Evolutionary conservation across 495 filamentous ascomycete genomes (phyloP).

Genomic region (Aspergillus diversus): DNA sequence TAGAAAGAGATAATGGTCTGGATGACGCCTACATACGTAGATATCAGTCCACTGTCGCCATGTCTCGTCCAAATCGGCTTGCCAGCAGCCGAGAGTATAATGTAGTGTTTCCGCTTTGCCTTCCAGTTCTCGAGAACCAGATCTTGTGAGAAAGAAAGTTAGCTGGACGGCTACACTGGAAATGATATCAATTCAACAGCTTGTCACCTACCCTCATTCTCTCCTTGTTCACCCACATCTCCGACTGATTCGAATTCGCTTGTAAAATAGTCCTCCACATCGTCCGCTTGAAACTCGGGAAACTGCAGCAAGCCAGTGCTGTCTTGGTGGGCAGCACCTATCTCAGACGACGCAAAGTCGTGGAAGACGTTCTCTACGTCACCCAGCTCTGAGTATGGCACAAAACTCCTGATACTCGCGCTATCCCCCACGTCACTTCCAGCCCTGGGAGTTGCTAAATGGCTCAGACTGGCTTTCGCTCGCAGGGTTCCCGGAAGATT

Average conservation of each 20-base stretch:
- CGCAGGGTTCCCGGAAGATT: constrained; percentile 39
- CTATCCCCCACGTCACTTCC: constrained; percentile 73
- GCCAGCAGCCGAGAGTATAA: constrained; percentile 95
- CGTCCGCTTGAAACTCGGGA: constrained; percentile 58
- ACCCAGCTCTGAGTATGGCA: constrained; percentile 71
- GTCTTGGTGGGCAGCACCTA: constrained; percentile 28
- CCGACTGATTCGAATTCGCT: constrained; percentile 80
- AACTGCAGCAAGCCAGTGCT: constrained; percentile 43
- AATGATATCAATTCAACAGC: neutral
- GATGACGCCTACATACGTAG: constrained; percentile 91
- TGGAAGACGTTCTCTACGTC: constrained; percentile 85
- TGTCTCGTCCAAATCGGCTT: constrained; percentile 97
- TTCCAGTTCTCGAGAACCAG: constrained; percentile 74
- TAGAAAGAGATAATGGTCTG: constrained; percentile 99
- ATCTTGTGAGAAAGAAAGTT: constrained; percentile 42
- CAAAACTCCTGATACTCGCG: constrained; percentile 81
- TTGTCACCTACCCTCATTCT: constrained; percentile 64
- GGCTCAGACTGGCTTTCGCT: constrained; percentile 49
- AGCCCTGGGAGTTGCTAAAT: constrained; percentile 47
- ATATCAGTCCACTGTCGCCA: constrained; percentile 85
- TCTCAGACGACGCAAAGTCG: constrained; percentile 53
- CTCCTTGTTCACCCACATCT: constrained; percentile 59
- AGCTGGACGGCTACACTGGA: neutral
- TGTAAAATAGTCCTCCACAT: constrained; percentile 64
- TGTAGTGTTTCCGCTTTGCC: constrained; percentile 90